phyloP scores from a whole-genome alignment of 2,329 filamentous ascomycete species.

The Aureobasidium sp. region DNA sequence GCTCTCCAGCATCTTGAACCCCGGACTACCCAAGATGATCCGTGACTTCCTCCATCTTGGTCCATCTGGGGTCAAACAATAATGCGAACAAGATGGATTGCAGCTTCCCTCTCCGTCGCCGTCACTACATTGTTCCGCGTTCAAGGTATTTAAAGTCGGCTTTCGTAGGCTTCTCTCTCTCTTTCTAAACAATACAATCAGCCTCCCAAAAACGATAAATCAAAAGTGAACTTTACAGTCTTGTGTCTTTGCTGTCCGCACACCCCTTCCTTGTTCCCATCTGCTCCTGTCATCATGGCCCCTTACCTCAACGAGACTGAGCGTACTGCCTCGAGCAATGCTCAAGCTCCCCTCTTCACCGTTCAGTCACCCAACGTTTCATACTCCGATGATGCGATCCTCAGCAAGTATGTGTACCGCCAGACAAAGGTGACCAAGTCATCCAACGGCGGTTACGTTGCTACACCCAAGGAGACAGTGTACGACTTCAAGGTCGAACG shows the following conservation, averaged over 20 bases:
- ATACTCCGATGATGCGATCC: slow-evolving; percentile 84
- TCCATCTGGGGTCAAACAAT: slow-evolving; percentile 7
- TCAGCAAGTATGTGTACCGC: slow-evolving; percentile 91
- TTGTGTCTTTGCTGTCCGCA: not conserved
- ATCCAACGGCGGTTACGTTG: slow-evolving; percentile 69
- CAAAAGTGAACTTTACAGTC: not conserved
- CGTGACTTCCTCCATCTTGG: not conserved
- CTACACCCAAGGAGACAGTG: slow-evolving; percentile 76
- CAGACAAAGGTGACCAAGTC: slow-evolving; percentile 74
- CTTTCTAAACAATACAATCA: not conserved
- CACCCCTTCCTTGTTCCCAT: not conserved
- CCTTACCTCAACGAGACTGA: slow-evolving; percentile 73
- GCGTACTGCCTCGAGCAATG: slow-evolving; percentile 27
- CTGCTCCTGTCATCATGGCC: slow-evolving; percentile 58
- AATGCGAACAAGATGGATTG: not conserved
- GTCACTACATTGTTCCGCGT: slow-evolving; percentile 9
- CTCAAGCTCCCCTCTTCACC: slow-evolving; percentile 53
- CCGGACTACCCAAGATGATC: slow-evolving; percentile 12
- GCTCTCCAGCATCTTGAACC: not conserved
- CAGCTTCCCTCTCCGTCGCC: not conserved
- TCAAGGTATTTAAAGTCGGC: slow-evolving; percentile 6
- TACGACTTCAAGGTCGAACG: slow-evolving; percentile 98
- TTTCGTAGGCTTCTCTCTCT: not conserved
- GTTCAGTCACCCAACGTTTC: slow-evolving; percentile 88
- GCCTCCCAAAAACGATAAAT: not conserved